Percentiles rank a stretch among this genome's conserved stretches.
These are phyloP conservation scores for Aspergillus hancockii DNA, from an alignment of 495 filamentous ascomycete species.

Conservation along the genomic window DNA sequence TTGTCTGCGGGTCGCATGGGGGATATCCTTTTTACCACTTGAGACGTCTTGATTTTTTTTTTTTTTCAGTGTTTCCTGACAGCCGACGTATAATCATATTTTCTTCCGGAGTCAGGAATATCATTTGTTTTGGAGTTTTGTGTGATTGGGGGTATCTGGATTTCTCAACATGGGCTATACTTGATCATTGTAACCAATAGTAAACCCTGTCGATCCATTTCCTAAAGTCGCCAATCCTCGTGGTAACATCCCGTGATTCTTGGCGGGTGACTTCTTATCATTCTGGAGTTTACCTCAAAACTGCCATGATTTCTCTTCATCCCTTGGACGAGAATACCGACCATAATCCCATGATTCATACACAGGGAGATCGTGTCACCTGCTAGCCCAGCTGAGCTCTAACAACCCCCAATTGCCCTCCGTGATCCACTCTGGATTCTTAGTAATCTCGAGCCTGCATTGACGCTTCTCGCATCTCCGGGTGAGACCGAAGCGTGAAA, in stretches of 20 bases:
- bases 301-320: background rate
- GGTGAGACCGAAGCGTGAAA: background rate
- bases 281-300: background rate
- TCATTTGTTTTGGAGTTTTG: too few relatives aligned
- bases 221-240: too few relatives aligned
- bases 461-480: background rate
- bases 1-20: background rate
- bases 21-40: slow-evolving; percentile 13
- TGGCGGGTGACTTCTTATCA: background rate
- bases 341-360: background rate
- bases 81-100: slow-evolving; percentile 12
- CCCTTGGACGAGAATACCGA: too few relatives aligned
- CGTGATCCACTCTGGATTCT: background rate
- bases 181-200: background rate
- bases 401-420: background rate
- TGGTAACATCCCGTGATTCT: background rate
- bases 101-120: slow-evolving; percentile 35
- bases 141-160: too few relatives aligned
- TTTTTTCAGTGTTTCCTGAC: slow-evolving; percentile 8
- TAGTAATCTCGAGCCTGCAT: background rate
- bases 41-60: slow-evolving; percentile 12
- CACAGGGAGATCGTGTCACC: background rate
- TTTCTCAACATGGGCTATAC: too few relatives aligned
- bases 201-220: background rate
- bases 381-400: slow-evolving; percentile 4